Base-by-base conservation (phyloP, 2,329 filamentous ascomycete species). In the Diatrype stigma region DNA sequence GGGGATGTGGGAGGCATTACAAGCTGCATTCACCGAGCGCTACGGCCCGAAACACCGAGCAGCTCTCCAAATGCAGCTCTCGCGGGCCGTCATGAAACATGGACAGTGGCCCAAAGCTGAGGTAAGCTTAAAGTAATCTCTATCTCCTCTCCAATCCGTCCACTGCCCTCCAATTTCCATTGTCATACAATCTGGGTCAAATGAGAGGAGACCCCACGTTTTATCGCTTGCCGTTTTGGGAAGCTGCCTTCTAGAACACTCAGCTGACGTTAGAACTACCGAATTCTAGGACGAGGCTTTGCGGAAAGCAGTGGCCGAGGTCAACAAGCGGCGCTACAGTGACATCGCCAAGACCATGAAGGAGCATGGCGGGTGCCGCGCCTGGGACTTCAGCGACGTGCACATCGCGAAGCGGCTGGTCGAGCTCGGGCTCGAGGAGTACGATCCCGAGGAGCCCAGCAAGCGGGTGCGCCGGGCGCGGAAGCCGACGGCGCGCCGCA, bases 1-100 rank as follows among this genome's bases (percentile, higher is more conserved):
- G 55, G 77, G 79, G 32, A 82, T 82, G 78, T 83, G 80, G 80
- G 73, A 79, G 22, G 69, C 71, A 37, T 81, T 83, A 51, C 70
- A 73, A 46, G 62, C 60, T 5, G 72, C 75, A 50, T 82, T 71
- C 53, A 60, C 71, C 53, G 65, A 66, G 14, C 68, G 67, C 6
- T 60, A 51, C 38, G 50, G 56, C 16, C 60, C 60, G 17, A 66
- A 67, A 49, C 69, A 73, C 35, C 76, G 78, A 55, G 75, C 79
- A 46, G 73, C 73, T 46, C 68, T 82, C 4, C 80, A 83, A 57
- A 82, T 83, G 80, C 78, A 76, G 60, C 71, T 80, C 38, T 74
- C 74, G 12, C 72, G 80, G 6, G 73, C 73, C 2, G 73, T 80
- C 19, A 66, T 74, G 49, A 77, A 74, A 54, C 75, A 76, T 48